phyloP scores from a whole-genome alignment of 345 rosid genomes.

The Gossypium arboreum region DNA sequence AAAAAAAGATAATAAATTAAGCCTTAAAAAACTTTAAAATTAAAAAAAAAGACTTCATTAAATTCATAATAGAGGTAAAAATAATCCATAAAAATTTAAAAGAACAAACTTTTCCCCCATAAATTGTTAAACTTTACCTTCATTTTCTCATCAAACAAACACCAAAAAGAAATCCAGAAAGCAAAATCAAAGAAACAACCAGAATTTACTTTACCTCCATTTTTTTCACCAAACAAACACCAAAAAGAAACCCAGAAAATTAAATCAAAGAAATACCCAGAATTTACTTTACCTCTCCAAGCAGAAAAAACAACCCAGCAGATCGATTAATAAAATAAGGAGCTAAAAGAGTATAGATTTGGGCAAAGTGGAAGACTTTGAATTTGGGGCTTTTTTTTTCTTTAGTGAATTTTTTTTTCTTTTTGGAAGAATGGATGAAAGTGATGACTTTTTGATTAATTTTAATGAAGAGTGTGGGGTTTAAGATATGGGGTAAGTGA shows the following conservation, averaged over 20 bases:
- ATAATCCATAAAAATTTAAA: not conserved
- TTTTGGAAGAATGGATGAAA: not conserved
- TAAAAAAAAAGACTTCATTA: not conserved
- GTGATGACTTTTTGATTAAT: not conserved
- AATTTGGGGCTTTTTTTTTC: too few relatives aligned
- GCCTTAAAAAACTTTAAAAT: not conserved
- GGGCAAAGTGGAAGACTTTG: not conserved
- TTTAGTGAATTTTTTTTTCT: too few relatives aligned
- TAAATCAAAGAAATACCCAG: not conserved
- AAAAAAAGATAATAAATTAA: not conserved
- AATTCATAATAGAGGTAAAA: not conserved
- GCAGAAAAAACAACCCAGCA: not conserved
- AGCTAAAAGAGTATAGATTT: not conserved
- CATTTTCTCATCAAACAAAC: not conserved
- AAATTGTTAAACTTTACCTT: not conserved
- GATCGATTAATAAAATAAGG: not conserved
- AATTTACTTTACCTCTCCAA: slow-evolving; percentile 16
- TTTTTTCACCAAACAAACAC: not conserved
- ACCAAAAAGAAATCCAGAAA: not conserved
- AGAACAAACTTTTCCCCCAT: not conserved
- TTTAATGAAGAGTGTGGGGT: not conserved
- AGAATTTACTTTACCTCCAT: slow-evolving; percentile 18
- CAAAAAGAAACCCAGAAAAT: not conserved
- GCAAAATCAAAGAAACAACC: not conserved
- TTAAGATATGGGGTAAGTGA: not conserved